phyloP scores from a whole-genome alignment of 257 asterid genomes.

The Solanum paucissectum region DNA sequence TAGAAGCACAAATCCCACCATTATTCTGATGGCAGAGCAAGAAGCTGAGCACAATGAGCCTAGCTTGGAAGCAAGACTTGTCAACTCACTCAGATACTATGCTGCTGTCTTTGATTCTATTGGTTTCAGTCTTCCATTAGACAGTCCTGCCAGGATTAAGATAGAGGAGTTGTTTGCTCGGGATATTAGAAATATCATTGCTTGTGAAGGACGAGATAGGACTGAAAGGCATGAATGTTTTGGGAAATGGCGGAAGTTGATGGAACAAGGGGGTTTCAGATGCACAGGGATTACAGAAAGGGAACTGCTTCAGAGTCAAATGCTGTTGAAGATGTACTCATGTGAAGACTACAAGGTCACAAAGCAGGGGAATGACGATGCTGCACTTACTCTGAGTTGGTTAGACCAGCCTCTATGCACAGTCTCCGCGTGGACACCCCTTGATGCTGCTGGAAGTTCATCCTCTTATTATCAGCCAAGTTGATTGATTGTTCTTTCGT shows the following conservation, averaged over 20 bases:
- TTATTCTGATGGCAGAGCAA: slow-evolving; percentile 70
- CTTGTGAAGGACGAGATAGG: slow-evolving; percentile 79
- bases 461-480: slow-evolving; percentile 9
- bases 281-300: slow-evolving; percentile 39
- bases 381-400: slow-evolving; percentile 54
- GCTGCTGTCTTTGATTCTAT: slow-evolving; percentile 72
- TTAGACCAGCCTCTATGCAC: slow-evolving; percentile 71
- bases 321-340: slow-evolving; percentile 73
- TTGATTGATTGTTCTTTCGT: neutral
- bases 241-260: slow-evolving; percentile 46
- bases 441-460: slow-evolving; percentile 51
- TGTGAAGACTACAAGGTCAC: slow-evolving; percentile 29
- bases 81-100: slow-evolving; percentile 51
- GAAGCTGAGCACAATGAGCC: slow-evolving; percentile 62
- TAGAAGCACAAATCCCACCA: slow-evolving; percentile 64
- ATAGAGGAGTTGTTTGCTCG: slow-evolving; percentile 72
- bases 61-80: slow-evolving; percentile 42
- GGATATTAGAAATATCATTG: slow-evolving; percentile 59
- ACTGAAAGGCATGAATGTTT: slow-evolving; percentile 60
- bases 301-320: slow-evolving; percentile 58
- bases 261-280: slow-evolving; percentile 65
- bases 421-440: slow-evolving; percentile 54
- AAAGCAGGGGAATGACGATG: slow-evolving; percentile 27
- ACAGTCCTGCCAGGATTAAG: slow-evolving; percentile 48
- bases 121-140: slow-evolving; percentile 41